phyloP scores from a whole-genome alignment of 2,329 filamentous ascomycete genomes.

The Trichoderma sp. region DNA sequence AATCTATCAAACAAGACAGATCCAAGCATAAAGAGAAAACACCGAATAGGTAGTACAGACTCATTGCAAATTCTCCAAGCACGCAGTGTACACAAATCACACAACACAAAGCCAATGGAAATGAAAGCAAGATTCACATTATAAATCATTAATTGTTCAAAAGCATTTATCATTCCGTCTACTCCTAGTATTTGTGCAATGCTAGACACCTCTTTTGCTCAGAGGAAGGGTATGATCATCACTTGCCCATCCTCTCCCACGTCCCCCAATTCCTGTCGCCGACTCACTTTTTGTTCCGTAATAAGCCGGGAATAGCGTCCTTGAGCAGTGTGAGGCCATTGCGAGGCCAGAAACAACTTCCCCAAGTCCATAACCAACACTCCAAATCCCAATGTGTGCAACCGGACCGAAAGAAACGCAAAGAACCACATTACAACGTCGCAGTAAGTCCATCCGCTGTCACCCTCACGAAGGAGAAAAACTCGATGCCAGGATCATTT shows the following conservation, averaged over 20 bases:
- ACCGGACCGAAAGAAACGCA: neutral
- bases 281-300: constrained; percentile 22
- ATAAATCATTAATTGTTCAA: constrained; percentile 26
- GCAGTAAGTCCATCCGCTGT: constrained; percentile 10
- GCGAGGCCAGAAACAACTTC: neutral
- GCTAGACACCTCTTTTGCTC: constrained; percentile 35
- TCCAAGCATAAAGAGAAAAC: neutral
- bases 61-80: neutral
- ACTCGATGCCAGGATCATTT: neutral
- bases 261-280: constrained; percentile 21
- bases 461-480: constrained; percentile 18
- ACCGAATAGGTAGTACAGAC: neutral
- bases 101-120: neutral
- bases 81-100: neutral
- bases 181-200: constrained; percentile 39
- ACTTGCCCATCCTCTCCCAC: constrained; percentile 22
- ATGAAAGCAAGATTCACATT: neutral
- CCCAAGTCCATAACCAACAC: neutral
- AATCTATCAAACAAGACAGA: neutral
- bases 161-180: constrained; percentile 40
- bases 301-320: constrained; percentile 24
- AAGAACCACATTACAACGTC: constrained; percentile 10
- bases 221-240: constrained; percentile 31
- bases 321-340: constrained; percentile 22
- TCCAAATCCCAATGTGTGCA: neutral